Base-by-base conservation (phyloP, 139 green algal genomes). In the Tetradesmus obliquus region DNA sequence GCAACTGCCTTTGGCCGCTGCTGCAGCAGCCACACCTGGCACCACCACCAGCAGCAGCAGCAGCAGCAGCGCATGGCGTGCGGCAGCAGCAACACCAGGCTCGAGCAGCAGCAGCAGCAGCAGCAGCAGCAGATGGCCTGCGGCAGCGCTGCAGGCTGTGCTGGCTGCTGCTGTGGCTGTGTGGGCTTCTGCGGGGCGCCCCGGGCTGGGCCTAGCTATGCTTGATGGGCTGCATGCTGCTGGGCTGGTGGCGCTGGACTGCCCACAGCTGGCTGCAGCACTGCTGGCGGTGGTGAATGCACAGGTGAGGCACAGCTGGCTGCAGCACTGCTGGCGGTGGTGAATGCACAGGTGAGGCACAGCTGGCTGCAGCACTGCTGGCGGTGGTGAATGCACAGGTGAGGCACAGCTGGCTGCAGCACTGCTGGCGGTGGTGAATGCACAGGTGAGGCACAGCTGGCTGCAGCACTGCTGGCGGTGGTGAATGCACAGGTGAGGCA, bases 211-310 rank as follows among this genome's bases (percentile, higher is more conserved):
- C 9, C 20, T 87, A 55, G 82, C 55, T 6, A 87, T 87, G 82
- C 82, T 87, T 22, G 82, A 87, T 72, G 82, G 82, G 15, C 55
- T 87, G 55, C 17, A 6, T 54, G 82, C 55, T 76, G 82, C 82
- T 22, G 82, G 82, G 5, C 17, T 87, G 82, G 20, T n/a, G 4
- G 5, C 2, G 13, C 55, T 87, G 55, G 82, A 87, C 60, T 19
- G 20, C n/a, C 82, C 82, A 53, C 51, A 86, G 55, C 55, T 87
- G 82, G 55, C 55, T 20, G 19, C 82, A 76, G 82, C 19, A 20
- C 17, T 87, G 82, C 51, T 84, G 24, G 53, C 58, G 51, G 81
- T 53, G 13, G 24, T 71, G 53, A 9, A 71, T 53, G 10, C 5
- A 12, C 60, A 71, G 60, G 60, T 71, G 3, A 17, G 60, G 60